Evolutionary conservation across 164 flowering plant species (phyloP), one percentile per base, ranked within the genome.

Genomic region (Buxus sempervirens): DNA sequence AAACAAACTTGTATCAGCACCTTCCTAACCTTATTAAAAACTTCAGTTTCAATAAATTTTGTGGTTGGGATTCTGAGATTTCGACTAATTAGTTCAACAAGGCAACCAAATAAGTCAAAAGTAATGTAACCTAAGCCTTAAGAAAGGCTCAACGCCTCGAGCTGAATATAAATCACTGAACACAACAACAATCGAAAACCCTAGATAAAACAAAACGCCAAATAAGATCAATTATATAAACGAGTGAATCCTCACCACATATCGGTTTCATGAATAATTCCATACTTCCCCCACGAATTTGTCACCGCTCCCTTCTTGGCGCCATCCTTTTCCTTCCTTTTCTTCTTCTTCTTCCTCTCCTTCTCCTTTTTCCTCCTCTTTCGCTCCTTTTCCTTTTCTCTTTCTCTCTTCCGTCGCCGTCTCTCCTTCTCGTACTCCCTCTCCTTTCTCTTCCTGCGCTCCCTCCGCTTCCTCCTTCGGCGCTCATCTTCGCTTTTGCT

Each of bases 221-320:
- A 24, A 28, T 23, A n/a, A 16, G 12, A 21, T 21, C 38, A 22
- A 10, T 54, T n/a, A 54, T 18, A 42, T 10, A 19, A 32, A 32
- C 3, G 7, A 32, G 38, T 32, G 41, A 36, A 45, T 6, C 48
- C 73, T 77, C 77, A 91, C 98, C 98, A 94, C 98, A 94, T 94
- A 79, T 94, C 98, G 62, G 87, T 85, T 75, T 94, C 97, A 71
- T 85, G 74, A 60, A 91, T 86, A 51, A 88, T 76, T 32, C 98
- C 98, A 77, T 88, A 89, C 73, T 94, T 91, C 9, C 97, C 98
- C 97, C 98, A 91, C 0, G 82, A 84, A 73, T 86, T 75, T 36
- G 98, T 94, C 24, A 91, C 98, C 0, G 96, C 96, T 41, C 92
- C 96, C 62, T 58, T 85, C 75, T 80, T 86, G 63, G 76, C 86